Evolutionary conservation across 2,329 filamentous ascomycete genomes (phyloP), one percentile per base, ranked within the genome.

Genomic region (Aspergillus sojae): DNA sequence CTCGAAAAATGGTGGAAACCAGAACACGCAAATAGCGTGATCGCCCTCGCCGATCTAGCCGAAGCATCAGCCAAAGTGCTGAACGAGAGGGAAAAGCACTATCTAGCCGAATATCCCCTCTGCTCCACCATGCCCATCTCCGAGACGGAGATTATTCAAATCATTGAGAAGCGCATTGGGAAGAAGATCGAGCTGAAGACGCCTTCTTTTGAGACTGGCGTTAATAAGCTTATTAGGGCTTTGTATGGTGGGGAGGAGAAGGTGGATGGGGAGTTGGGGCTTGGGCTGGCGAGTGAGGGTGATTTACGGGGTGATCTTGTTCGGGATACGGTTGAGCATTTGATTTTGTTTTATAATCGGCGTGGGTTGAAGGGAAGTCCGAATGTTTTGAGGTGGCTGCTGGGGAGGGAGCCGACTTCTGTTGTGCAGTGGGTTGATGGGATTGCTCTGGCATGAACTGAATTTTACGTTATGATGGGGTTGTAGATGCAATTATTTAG

Each of bases 371-470:
- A 58, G 34, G 70, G 67, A 4, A 74, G 62, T 58, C 66, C 70
- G 19, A 70, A 68, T 56, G 66, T 72, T 7, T 39, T 74, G 61
- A 58, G 63, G 60, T 72, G 71, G 70, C 41, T 72, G 14, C 46
- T 74, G 3, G 71, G 67, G 1, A 65, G 70, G 32, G 61, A 69
- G 53, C 68, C 67, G 6, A 69, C 60, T 4, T 67, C 60, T 3
- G 59, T 64, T 30, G 12, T 5, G 16, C 46, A 50, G 46, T 50
- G 46, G 46, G 46, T 50, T 6, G 46, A 50, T 50, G 2, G 5
- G 2, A 6, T n/a, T 16, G 46, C 46, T 0, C 46, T 16, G 9
- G 1, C 6, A 4, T 50, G 46, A 50, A 12, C 11, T 45, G 19
- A n/a, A 4, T 45, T 21, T 0, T 46, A 12, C 5, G 43, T 4